A percentile compares a stretch with the other conserved stretches of the same genome.
phyloP scores from a whole-genome alignment of 2,329 filamentous ascomycete genomes.

The Blastomyces parvus region DNA sequence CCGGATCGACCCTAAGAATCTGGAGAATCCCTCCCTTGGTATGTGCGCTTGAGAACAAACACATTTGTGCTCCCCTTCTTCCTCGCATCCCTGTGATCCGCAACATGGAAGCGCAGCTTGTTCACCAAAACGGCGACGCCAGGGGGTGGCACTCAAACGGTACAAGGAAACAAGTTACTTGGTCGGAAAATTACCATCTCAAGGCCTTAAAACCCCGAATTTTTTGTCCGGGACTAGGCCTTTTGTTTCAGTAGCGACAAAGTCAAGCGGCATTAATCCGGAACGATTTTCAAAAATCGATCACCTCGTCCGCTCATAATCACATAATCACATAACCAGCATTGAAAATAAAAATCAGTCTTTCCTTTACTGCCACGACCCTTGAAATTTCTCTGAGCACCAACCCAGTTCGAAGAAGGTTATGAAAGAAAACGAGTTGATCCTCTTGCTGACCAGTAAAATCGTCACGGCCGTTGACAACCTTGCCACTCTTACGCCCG shows the following conservation, averaged over 20 bases:
- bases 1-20: neutral
- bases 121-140: neutral
- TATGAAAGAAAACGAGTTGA: neutral
- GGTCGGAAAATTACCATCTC: neutral
- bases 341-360: neutral
- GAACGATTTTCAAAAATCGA: neutral
- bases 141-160: neutral
- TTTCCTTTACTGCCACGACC: neutral
- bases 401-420: neutral
- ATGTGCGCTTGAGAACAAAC: neutral
- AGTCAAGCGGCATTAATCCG: neutral
- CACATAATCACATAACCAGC: neutral
- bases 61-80: neutral
- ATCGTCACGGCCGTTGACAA: neutral
- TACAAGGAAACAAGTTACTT: neutral
- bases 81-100: neutral
- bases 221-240: neutral
- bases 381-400: neutral
- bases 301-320: neutral
- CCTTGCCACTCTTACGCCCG: neutral
- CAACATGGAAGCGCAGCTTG: neutral
- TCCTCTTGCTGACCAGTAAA: neutral
- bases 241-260: neutral
- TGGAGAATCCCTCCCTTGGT: constrained; percentile 1
- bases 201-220: neutral